Conservation (phyloP, 306 rosid genomes). For the Vachellia collinsii region DNA sequence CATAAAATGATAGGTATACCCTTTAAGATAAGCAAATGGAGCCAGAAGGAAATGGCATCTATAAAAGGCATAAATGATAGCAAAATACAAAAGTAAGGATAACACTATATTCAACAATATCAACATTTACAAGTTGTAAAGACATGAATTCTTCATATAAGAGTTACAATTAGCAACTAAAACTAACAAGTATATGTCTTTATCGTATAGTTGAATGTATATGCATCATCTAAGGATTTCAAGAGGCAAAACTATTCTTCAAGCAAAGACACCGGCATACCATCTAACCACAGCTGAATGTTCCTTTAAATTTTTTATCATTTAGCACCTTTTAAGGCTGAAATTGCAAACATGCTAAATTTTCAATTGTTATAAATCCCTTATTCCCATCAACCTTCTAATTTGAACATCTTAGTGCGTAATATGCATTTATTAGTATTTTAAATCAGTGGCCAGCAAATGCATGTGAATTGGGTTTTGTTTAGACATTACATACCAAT, state of each 20-base stretch:
- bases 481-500: background rate
- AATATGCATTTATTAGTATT: background rate
- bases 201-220: slow-evolving; percentile 14
- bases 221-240: slow-evolving; percentile 25
- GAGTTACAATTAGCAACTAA: slow-evolving; percentile 11
- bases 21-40: slow-evolving; percentile 30
- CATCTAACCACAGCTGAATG: slow-evolving; percentile 13
- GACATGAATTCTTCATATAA: background rate
- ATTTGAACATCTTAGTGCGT: slow-evolving; percentile 24
- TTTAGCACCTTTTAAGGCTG: slow-evolving; percentile 10
- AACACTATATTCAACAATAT: slow-evolving; percentile 16
- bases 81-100: slow-evolving; percentile 19
- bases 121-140: slow-evolving; percentile 7
- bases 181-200: slow-evolving; percentile 10
- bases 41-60: slow-evolving; percentile 22
- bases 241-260: background rate
- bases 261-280: slow-evolving; percentile 23
- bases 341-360: background rate
- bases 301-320: slow-evolving; percentile 12
- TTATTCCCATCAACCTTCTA: slow-evolving; percentile 10
- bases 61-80: slow-evolving; percentile 21
- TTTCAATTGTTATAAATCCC: slow-evolving; percentile 9
- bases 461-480: slow-evolving; percentile 12
- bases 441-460: slow-evolving; percentile 16
- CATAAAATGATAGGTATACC: slow-evolving; percentile 24